Conservation (phyloP, 2,329 filamentous ascomycete species). For the Fusarium continuum region DNA sequence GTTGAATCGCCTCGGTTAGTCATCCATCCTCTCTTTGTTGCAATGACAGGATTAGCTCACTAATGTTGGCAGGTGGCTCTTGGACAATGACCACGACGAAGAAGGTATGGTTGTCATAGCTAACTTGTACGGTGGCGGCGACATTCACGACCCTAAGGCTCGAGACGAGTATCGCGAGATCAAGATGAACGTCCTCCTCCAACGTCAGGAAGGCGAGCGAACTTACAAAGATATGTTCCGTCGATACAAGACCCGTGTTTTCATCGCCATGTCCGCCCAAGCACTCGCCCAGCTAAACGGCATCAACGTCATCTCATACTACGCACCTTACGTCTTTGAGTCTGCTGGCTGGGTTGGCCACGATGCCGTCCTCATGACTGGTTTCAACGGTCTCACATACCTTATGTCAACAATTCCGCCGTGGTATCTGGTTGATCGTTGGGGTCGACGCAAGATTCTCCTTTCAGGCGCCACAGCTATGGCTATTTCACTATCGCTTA, state of each 20-base stretch:
- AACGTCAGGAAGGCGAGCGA: constrained; percentile 94
- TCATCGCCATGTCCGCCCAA: constrained; percentile 99
- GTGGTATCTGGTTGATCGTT: constrained; percentile 95
- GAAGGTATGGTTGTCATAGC: constrained; percentile 98
- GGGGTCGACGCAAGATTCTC: constrained; percentile 88
- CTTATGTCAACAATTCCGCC: constrained; percentile 91
- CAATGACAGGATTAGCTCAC: constrained; percentile 9
- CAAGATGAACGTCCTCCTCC: constrained; percentile 95
- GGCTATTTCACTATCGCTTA: constrained; percentile 85
- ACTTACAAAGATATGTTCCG: constrained; percentile 95
- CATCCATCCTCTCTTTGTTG: neutral
- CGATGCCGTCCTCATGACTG: constrained; percentile 94
- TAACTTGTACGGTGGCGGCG: constrained; percentile 93
- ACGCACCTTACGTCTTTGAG: constrained; percentile 95
- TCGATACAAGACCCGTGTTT: constrained; percentile 88
- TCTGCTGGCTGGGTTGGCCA: constrained; percentile 95
- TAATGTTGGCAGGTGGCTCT: constrained; percentile 77
- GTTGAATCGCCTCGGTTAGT: constrained; percentile 91
- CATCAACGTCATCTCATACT: constrained; percentile 99
- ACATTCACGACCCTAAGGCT: constrained; percentile 92
- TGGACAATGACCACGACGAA: constrained; percentile 98
- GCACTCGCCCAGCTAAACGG: constrained; percentile 95
- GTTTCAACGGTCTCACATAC: constrained; percentile 91
- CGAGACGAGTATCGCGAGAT: constrained; percentile 98
- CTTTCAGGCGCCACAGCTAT: constrained; percentile 90